These are phyloP conservation scores for Pseudogymnoascus sp. DNA, from an alignment of 2,329 filamentous ascomycete genomes.

Conservation along the genomic window DNA sequence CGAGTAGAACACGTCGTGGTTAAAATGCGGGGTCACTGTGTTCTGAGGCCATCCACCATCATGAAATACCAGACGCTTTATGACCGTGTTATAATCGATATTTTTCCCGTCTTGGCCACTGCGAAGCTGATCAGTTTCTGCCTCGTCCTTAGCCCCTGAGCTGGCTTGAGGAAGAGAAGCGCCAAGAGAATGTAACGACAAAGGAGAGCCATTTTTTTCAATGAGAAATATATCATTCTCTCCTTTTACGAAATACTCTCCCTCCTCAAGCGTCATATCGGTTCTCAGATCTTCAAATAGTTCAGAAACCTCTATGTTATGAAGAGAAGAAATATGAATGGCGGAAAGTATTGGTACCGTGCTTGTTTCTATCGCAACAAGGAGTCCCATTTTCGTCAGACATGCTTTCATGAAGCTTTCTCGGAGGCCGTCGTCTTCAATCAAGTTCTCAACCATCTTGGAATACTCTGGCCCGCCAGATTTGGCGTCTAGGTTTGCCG, in stretches of 20 bases:
- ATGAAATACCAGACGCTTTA: conserved; percentile 69
- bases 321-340: conserved; percentile 69
- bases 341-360: conserved; percentile 58
- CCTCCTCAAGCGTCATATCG: conserved; percentile 57
- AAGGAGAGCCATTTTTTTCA: conserved; percentile 55
- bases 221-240: conserved; percentile 79
- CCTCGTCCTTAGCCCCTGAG: conserved; percentile 11
- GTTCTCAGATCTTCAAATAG: conserved; percentile 55
- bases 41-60: conserved; percentile 56
- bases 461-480: conserved; percentile 61
- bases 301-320: conserved; percentile 55
- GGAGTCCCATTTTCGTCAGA: conserved; percentile 71
- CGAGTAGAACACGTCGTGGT: conserved; percentile 70
- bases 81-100: conserved; percentile 63
- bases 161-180: conserved; percentile 36
- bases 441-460: conserved; percentile 58
- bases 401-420: conserved; percentile 71
- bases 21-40: conserved; percentile 76
- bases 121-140: conserved; percentile 13
- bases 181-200: conserved; percentile 48
- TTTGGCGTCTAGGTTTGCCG: conserved; percentile 64
- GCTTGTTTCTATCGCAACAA: conserved; percentile 60
- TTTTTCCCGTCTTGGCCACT: conserved; percentile 45
- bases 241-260: conserved; percentile 64
- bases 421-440: conserved; percentile 60